phyloP scores from a whole-genome alignment of 257 asterid genomes.

The Marsdenia floribunda region DNA sequence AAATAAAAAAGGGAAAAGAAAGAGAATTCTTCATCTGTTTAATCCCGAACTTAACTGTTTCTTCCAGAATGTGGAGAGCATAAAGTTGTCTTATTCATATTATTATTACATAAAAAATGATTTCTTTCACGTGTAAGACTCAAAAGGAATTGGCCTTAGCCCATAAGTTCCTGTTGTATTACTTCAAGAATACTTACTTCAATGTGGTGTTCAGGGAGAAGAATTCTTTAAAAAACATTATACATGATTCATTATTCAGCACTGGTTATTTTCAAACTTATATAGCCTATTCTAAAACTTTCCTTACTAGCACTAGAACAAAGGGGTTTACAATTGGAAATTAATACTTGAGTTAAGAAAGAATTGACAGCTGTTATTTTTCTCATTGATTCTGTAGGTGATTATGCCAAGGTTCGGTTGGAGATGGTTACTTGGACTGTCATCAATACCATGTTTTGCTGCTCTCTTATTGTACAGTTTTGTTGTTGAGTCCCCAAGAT shows the following conservation, averaged over 20 bases:
- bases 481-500: slow-evolving; percentile 67
- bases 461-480: slow-evolving; percentile 48
- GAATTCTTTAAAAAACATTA: not conserved
- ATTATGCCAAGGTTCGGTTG: slow-evolving; percentile 64
- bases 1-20: too few relatives aligned
- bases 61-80: not conserved
- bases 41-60: not conserved
- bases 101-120: not conserved
- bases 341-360: not conserved
- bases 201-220: not conserved
- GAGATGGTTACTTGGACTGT: slow-evolving; percentile 76
- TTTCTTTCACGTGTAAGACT: not conserved
- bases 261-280: not conserved
- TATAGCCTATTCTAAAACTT: not conserved
- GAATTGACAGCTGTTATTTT: not conserved
- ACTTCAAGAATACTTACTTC: not conserved
- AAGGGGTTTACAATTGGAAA: not conserved
- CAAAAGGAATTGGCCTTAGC: not conserved
- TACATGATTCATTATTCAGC: not conserved
- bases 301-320: not conserved
- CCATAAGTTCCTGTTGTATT: not conserved
- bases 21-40: not conserved
- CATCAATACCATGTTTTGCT: slow-evolving; percentile 56
- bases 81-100: not conserved
- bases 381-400: slow-evolving; percentile 29